Conservation (phyloP, 176 grass and related monocot genomes). For the Secale cereale region DNA sequence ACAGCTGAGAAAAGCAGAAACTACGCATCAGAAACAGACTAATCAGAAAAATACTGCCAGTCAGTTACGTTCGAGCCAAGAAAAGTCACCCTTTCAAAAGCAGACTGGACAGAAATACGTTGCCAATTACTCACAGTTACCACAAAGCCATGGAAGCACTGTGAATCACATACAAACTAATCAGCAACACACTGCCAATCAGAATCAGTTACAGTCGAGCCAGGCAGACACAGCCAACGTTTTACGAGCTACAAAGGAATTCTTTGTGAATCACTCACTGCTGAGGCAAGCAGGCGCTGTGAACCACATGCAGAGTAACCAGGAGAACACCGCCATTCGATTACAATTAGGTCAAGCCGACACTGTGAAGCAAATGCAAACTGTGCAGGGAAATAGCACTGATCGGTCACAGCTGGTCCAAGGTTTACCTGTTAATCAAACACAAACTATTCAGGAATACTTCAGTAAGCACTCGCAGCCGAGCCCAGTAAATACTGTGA, state of each 20-base stretch:
- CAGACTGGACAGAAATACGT: neutral
- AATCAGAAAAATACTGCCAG: slow-evolving; percentile 15
- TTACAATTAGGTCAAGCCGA: slow-evolving; percentile 10
- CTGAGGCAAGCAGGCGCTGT: neutral
- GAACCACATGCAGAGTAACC: slow-evolving; percentile 9
- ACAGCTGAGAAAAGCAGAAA: slow-evolving; percentile 19
- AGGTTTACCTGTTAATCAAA: neutral
- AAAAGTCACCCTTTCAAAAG: neutral
- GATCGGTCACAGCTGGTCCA: neutral
- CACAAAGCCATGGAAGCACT: neutral
- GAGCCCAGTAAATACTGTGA: neutral
- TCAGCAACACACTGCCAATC: neutral
- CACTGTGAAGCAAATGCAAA: slow-evolving; percentile 4
- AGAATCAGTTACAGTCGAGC: neutral
- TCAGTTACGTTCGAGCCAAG: slow-evolving; percentile 5
- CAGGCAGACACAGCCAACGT: neutral
- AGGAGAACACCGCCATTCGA: neutral
- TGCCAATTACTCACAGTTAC: slow-evolving; percentile 1
- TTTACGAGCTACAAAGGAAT: slow-evolving; percentile 3
- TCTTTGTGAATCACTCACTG: slow-evolving; percentile 5
- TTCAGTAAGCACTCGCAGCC: neutral
- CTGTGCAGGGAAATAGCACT: neutral
- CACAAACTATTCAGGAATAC: neutral
- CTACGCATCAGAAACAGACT: neutral
- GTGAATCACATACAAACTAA: neutral